Evolutionary conservation across 2,329 filamentous ascomycete species (phyloP).

Genomic region (Aspergillus awamori): DNA sequence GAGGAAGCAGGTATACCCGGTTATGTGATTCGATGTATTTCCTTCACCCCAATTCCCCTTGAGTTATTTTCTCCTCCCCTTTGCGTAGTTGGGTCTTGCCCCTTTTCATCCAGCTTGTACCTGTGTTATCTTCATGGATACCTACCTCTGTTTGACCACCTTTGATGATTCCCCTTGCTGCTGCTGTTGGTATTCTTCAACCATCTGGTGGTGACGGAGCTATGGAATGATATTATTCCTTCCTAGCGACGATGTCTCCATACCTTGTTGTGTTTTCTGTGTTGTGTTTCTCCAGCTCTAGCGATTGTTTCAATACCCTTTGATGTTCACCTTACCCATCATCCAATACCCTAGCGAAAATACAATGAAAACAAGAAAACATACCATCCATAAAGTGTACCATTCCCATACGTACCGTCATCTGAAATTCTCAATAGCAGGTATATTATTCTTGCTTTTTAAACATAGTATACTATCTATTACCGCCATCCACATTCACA

Average conservation of each 20-base stretch:
- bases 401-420: neutral
- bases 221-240: neutral
- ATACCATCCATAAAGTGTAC: neutral
- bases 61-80: neutral
- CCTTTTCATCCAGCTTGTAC: neutral
- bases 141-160: neutral
- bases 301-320: constrained; percentile 2
- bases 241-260: neutral
- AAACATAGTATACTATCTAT: neutral
- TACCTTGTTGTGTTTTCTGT: neutral
- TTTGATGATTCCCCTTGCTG: neutral
- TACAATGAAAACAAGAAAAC: neutral
- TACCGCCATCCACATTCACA: neutral
- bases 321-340: neutral
- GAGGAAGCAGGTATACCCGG: constrained; percentile 26
- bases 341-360: neutral
- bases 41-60: neutral
- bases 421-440: too few relatives aligned
- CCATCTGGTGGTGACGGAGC: neutral
- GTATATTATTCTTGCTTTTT: too few relatives aligned
- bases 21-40: constrained; percentile 13
- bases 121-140: constrained; percentile 8
- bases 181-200: neutral
- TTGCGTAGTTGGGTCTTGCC: neutral
- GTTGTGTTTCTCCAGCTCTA: neutral